A percentile compares a stretch with the other conserved stretches of the same genome.
These are phyloP conservation scores for Gastrolobium bilobum DNA, from an alignment of 306 rosid genomes.

Conservation along the genomic window DNA sequence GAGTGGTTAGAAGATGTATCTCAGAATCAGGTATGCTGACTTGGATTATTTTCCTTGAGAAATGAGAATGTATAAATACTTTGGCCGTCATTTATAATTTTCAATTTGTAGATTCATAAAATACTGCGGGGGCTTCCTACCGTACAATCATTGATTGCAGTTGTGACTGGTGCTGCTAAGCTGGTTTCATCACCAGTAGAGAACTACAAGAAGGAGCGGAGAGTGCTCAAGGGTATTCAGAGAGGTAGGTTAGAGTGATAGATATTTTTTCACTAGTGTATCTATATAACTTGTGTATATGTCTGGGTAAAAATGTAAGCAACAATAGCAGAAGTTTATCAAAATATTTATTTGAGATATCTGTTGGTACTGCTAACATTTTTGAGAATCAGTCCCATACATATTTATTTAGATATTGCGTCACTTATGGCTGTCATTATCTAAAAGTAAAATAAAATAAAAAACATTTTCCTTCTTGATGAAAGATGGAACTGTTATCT, in stretches of 20 bases:
- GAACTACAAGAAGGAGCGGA: slow-evolving; percentile 88
- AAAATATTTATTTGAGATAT: slow-evolving; percentile 18
- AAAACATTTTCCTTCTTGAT: slow-evolving; percentile 7
- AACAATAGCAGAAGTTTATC: slow-evolving; percentile 35
- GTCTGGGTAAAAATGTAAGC: slow-evolving; percentile 21
- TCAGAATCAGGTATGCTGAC: slow-evolving; percentile 81
- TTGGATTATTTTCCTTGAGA: slow-evolving; percentile 40
- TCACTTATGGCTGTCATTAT: neutral
- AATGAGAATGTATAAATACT: slow-evolving; percentile 14
- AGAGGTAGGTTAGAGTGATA: slow-evolving; percentile 71
- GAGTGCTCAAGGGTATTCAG: slow-evolving; percentile 96
- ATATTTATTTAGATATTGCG: slow-evolving; percentile 15
- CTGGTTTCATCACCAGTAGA: slow-evolving; percentile 91
- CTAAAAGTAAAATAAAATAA: neutral
- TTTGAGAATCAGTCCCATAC: neutral
- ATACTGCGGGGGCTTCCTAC: slow-evolving; percentile 88
- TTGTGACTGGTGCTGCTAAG: slow-evolving; percentile 90
- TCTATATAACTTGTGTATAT: slow-evolving; percentile 10
- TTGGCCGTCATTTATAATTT: slow-evolving; percentile 44
- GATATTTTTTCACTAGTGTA: slow-evolving; percentile 35
- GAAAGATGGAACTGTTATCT: slow-evolving; percentile 10
- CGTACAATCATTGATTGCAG: slow-evolving; percentile 81
- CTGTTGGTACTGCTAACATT: slow-evolving; percentile 30
- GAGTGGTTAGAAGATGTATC: slow-evolving; percentile 98
- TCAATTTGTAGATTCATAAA: slow-evolving; percentile 72